Evolutionary conservation across 768 basidiomycete species (phyloP).

Genomic region (Podaxis mareebaensis): DNA sequence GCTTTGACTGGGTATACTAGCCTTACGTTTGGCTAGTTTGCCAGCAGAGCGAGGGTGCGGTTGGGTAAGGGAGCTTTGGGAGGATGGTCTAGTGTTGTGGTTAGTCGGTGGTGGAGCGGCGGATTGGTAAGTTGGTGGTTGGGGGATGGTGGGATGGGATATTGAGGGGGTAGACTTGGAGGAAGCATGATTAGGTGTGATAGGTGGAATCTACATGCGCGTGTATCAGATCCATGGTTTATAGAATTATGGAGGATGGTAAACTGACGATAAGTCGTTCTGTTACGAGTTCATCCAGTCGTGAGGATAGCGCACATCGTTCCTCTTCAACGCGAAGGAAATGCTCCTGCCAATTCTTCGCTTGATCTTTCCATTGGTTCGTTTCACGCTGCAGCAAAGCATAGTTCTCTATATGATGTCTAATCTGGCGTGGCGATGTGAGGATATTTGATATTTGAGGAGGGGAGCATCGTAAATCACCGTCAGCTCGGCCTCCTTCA

Average conservation of each 20-base stretch:
- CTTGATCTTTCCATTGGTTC: slow-evolving; percentile 74
- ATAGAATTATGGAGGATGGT: neutral
- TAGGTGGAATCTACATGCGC: slow-evolving; percentile 1
- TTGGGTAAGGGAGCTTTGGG: neutral
- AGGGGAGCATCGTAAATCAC: slow-evolving; percentile 31
- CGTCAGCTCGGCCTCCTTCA: slow-evolving; percentile 56
- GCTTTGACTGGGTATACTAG: slow-evolving; percentile 7
- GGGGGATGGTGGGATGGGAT: neutral
- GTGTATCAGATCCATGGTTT: neutral
- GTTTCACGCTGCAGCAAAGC: slow-evolving; percentile 63
- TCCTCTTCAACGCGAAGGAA: slow-evolving; percentile 75
- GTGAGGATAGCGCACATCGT: slow-evolving; percentile 54
- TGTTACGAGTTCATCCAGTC: slow-evolving; percentile 58
- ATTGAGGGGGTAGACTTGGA: neutral
- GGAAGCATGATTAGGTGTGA: neutral
- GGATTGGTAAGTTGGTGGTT: slow-evolving; percentile 15
- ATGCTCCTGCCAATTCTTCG: slow-evolving; percentile 78
- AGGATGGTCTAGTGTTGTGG: neutral
- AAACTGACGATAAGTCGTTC: slow-evolving; percentile 47
- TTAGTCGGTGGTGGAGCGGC: slow-evolving; percentile 12
- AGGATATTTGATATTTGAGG: neutral
- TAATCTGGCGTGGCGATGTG: slow-evolving; percentile 57
- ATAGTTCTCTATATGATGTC: slow-evolving; percentile 57
- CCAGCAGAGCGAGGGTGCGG: slow-evolving; percentile 3
- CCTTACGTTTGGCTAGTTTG: slow-evolving; percentile 15